Evolutionary conservation across 352 stramenopile genomes (phyloP), one percentile per base, ranked within the genome.

Genomic region (Peronospora destructor): DNA sequence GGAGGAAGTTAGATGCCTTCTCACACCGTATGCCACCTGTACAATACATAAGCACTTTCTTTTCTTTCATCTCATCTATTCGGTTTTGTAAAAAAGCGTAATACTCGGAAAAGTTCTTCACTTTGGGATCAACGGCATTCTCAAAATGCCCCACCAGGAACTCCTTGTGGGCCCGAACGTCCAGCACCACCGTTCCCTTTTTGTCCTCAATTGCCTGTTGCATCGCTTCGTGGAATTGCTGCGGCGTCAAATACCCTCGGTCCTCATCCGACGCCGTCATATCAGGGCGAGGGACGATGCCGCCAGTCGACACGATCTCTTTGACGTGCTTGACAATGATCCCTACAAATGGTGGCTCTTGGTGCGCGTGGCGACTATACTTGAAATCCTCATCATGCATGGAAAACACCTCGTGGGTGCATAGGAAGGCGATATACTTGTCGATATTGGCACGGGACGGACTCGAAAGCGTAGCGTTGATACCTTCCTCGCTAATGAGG

Each of bases 1-100:
- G 73, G 49, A 87, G 37, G 10, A 85, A 89, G 39, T 84, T 81
- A 25, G 70, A 79, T 14, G 73, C 76, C 46, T 89, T 89, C 56
- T 89, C 78, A 46, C 75, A 89, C 4, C 75, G 73, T 39, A 89
- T 87, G 23, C 75, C 78, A 16, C 78, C 78, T 0, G 78, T 89
- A 61, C 78, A 89, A 49, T 89, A 89, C 68, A 87, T 87, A 12
- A 89, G 58, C 36, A 86, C 73, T 33, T 84, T 86, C 45, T 91
- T 82, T 29, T 67, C 50, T 45, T 81, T 85, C 66, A 79, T 78
- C 28, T 80, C 59, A 14, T 85, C 63, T 33, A 86, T 48, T 29
- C 66, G 72, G 28, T 74, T 65, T 46, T 84, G 67, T 43, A 86
- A 36, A 47, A 84, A 84, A 14, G 62, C 59, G 47, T 84, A 86